Evolutionary conservation across 2,329 filamentous ascomycete genomes (phyloP), one percentile per base, ranked within the genome.

Genomic region (Scolecobasidium constrictum): DNA sequence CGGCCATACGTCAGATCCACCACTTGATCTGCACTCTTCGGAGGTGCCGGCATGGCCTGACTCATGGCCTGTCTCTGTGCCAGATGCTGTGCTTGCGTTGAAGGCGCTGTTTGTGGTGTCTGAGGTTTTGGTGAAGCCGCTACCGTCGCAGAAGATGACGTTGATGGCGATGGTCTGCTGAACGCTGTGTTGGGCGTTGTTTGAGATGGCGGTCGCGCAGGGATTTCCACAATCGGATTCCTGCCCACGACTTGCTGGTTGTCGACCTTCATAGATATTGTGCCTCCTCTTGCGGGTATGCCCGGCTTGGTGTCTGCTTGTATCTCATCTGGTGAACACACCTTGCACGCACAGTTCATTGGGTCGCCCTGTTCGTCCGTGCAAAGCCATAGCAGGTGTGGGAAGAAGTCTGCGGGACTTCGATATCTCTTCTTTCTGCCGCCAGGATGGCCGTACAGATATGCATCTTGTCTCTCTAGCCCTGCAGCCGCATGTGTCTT

Each of bases 401-500:
- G 72, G 47, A 76, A 75, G 60, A 78, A 78, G 48, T 78, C 74
- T 40, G 66, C 66, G 0, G 74, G 73, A 51, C 72, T 77, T 43
- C 74, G 59, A 53, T 69, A 78, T 38, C 73, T 65, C 57, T 76
- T 77, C 54, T 67, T 71, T 15, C 69, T 63, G 13, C 73, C 74
- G 36, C 65, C 59, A 3, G 73, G 74, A 52, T 78, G 73, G 16
- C 75, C 75, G 53, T 77, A 78, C 4, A 78, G 62, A 49, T 77
- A 78, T 22, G 72, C 72, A 52, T 78, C 75, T 50, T 75, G 71
- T 43, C 73, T 60, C 52, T 75, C 71, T 47, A 69, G 70, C 9
- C 64, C 66, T 23, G 67, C 70, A 26, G 62, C 65, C 5, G 64
- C 67, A 53, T 69, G 64, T 40, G 64, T 69, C 56, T 69, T 66